Evolutionary conservation across 2,329 filamentous ascomycete genomes (phyloP).

Genomic region (Bipolaris zeicola): DNA sequence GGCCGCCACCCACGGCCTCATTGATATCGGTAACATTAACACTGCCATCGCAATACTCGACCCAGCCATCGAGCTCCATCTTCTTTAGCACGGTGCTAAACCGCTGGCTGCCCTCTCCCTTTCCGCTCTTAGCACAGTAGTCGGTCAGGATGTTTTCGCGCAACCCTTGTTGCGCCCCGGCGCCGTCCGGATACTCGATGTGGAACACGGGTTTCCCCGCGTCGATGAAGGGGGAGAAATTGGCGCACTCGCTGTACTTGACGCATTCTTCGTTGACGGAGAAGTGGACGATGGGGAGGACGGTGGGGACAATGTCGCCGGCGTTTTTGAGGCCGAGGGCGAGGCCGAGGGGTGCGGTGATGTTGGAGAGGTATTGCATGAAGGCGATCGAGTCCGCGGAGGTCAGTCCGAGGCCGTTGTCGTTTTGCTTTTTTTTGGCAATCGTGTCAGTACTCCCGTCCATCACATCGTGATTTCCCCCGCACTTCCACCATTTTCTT

Average conservation of each 20-base stretch:
- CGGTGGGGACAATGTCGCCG: conserved; percentile 60
- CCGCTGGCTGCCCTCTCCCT: conserved; percentile 51
- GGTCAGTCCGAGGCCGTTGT: conserved; percentile 67
- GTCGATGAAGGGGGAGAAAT: conserved; percentile 63
- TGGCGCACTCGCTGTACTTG: conserved; percentile 64
- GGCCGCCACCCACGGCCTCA: conserved; percentile 8
- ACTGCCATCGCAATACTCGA: conserved; percentile 58
- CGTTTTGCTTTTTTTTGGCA: conserved; percentile 50
- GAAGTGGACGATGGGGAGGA: conserved; percentile 64
- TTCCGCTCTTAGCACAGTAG: conserved; percentile 50
- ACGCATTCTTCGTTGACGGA: conserved; percentile 73
- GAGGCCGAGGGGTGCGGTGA: conserved; percentile 61
- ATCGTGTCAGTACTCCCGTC: no score
- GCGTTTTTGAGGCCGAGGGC: conserved; percentile 73
- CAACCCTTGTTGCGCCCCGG: conserved; percentile 37
- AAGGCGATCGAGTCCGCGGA: conserved; percentile 62
- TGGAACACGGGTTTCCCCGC: conserved; percentile 72
- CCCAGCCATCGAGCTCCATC: conserved; percentile 67
- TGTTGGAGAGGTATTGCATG: conserved; percentile 63
- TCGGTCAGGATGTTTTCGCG: conserved; percentile 39
- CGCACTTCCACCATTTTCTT: no score
- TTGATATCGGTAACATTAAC: conserved; percentile 32
- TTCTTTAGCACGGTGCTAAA: conserved; percentile 72
- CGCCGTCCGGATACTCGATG: conserved; percentile 70
- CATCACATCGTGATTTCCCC: no score